Conservation (phyloP, 306 rosid genomes). For the Lablab purpureus region DNA sequence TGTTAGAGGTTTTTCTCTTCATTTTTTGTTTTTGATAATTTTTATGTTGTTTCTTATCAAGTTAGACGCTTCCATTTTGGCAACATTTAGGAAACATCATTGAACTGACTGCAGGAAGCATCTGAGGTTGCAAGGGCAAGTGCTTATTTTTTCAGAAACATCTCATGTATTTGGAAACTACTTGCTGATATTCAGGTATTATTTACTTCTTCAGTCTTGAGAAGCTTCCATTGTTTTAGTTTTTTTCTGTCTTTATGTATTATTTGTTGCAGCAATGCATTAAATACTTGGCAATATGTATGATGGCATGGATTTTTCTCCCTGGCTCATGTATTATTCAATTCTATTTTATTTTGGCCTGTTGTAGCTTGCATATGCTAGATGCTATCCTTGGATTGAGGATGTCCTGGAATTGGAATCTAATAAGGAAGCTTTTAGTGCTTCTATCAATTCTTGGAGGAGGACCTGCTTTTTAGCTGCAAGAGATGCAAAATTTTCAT, state of each 20-base stretch:
- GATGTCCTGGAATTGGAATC: slow-evolving; percentile 63
- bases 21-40: slow-evolving; percentile 13
- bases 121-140: slow-evolving; percentile 65
- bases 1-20: slow-evolving; percentile 70
- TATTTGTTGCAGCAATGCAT: slow-evolving; percentile 21
- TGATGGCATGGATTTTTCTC: slow-evolving; percentile 22
- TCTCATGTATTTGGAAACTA: slow-evolving; percentile 85
- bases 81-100: slow-evolving; percentile 31
- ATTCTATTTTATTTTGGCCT: slow-evolving; percentile 41
- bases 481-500: slow-evolving; percentile 69
- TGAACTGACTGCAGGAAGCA: slow-evolving; percentile 79
- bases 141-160: slow-evolving; percentile 66
- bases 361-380: slow-evolving; percentile 81
- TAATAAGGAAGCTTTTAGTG: slow-evolving; percentile 65
- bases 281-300: slow-evolving; percentile 13
- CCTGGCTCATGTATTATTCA: slow-evolving; percentile 31
- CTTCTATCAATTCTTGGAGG: slow-evolving; percentile 86
- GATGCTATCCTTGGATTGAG: slow-evolving; percentile 87
- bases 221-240: background rate
- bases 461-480: slow-evolving; percentile 68
- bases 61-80: slow-evolving; percentile 34
- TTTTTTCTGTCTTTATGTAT: background rate
- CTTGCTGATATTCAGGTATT: slow-evolving; percentile 89
- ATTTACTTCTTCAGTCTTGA: slow-evolving; percentile 31
- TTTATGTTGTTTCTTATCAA: slow-evolving; percentile 22